Evolutionary conservation across 257 asterid genomes (phyloP), one percentile per base, ranked within the genome.

Genomic region (Solanum ossicruentum): DNA sequence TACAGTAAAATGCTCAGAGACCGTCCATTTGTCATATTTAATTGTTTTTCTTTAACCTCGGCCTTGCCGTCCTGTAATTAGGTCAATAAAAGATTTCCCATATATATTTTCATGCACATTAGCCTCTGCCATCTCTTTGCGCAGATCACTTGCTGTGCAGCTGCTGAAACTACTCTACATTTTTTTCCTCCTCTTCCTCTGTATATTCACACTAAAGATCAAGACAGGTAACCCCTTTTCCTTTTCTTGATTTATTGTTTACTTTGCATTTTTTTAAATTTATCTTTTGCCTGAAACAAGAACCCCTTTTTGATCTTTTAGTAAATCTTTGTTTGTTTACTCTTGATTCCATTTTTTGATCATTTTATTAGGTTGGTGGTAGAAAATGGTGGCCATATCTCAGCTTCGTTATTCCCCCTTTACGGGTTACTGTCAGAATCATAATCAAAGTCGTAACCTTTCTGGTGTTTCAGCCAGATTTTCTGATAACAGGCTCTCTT

Each of bases 321-420:
- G 82, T 75, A 12, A 72, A 72, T 72, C 51, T 70, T 69, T 4
- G n/a, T 16, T 51, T 51, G 63, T 9, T 51, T 20, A 15, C 17
- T 1, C 23, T 51, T 49, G 82, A 75, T 75, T 13, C 0, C 8
- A 13, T 77, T 51, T 77, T 77, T 3, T 2, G 51, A 45, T 4
- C 5, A 51, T 51, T 51, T 15, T 52, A 5, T 26, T 78, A 78
- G 83, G 83, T 12, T 75, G 82, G 82, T 52, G 83, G 83, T 78
- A 26, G 49, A 84, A 52, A 28, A 86, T 86, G 89, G 87, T 87
- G 54, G 85, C 86, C 18, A 86, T 84, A 88, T 54, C 89, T 71
- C 91, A 86, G 86, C 91, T 87, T 69, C 89, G 90, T 21, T 87
- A 56, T 77, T 70, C 86, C 54, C 86, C 92, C 11, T 69, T 86